Base-by-base conservation (phyloP, 2,329 filamentous ascomycete genomes). In the Parafenestella ontariensis region DNA sequence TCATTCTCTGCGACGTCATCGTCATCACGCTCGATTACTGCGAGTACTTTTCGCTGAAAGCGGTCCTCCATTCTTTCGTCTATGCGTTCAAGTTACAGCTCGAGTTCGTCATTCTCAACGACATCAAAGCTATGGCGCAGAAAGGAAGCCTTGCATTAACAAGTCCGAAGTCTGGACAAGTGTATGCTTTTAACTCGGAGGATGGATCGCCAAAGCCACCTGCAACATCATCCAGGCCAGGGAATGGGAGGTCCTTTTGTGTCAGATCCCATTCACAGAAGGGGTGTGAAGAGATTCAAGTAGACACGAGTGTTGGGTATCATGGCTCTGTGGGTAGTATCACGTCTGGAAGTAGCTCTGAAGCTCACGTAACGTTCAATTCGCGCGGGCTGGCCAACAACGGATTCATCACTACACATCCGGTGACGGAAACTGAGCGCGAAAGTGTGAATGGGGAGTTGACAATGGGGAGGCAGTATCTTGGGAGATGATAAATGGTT, bases 51-150 rank as follows among this genome's bases (percentile, higher is more conserved):
- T 26, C 39, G 39, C 37, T 64, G 20, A 54, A 58, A 42, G 34
- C 37, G 1, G 65, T 69, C 3, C 52, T 72, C 33, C 75, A 76
- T 48, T 63, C 48, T 20, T 73, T 77, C 13, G 66, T 74, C 11
- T 78, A 78, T 59, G 70, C 71, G 46, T 59, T 77, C 46, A 78
- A 78, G 62, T 68, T 82, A 21, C 80, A 82, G 59, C 73, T 83
- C 15, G 83, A 85, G 63, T 78, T 79, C 54, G 77, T 80, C 15
- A 77, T 85, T 43, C 68, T 86, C 20, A 76, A 82, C n/a, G 31
- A 34, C 8, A 13, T 34, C 31, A 34, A 34, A 34, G 31, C 31
- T 17, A 34, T 34, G 31, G 31, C 31, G 17, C 31, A 34, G 31
- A 34, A 34, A 34, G 31, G 31, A 34, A 34, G 31, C 15, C 31